Conservation (phyloP, 129 eudicot species). For the Pulicaria dysenterica region DNA sequence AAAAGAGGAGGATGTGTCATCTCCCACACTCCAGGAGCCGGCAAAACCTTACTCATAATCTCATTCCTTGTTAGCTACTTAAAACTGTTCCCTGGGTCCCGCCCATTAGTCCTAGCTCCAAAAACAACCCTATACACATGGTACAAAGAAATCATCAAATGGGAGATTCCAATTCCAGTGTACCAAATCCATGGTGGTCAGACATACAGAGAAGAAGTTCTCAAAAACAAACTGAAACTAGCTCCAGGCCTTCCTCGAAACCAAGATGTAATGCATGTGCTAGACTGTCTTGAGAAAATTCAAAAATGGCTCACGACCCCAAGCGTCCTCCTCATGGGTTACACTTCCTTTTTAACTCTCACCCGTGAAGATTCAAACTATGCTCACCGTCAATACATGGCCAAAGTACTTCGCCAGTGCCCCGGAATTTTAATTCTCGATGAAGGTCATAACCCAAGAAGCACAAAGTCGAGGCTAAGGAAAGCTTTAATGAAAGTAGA, state of each 20-base stretch:
- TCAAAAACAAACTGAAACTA: constrained; percentile 61
- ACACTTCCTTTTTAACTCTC: constrained; percentile 84
- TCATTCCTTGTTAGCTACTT: constrained; percentile 91
- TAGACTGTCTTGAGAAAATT: constrained; percentile 92
- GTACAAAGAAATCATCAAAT: constrained; percentile 96
- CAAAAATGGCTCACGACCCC: constrained; percentile 94
- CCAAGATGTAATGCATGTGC: constrained; percentile 95
- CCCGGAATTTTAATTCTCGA: constrained; percentile 91
- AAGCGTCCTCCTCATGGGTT: constrained; percentile 96
- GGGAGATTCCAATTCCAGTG: constrained; percentile 92
- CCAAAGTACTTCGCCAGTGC: constrained; percentile 73
- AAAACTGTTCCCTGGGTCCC: constrained; percentile 84
- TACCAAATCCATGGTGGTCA: constrained; percentile 99
- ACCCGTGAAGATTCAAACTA: constrained; percentile 92
- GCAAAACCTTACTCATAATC: constrained; percentile 87
- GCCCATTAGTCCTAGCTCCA: constrained; percentile 96
- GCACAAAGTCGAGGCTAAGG: constrained; percentile 93
- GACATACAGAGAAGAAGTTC: constrained; percentile 83
- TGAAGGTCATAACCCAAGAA: constrained; percentile 98
- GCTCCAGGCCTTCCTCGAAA: constrained; percentile 71
- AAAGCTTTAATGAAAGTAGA: constrained; percentile 88
- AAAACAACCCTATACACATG: constrained; percentile 95
- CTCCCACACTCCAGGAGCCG: constrained; percentile 99
- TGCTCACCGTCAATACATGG: constrained; percentile 93
- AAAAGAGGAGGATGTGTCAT: constrained; percentile 93